Evolutionary conservation across 1,284 basidiomycete species (phyloP).

Genomic region (Cryptococcus sp.): DNA sequence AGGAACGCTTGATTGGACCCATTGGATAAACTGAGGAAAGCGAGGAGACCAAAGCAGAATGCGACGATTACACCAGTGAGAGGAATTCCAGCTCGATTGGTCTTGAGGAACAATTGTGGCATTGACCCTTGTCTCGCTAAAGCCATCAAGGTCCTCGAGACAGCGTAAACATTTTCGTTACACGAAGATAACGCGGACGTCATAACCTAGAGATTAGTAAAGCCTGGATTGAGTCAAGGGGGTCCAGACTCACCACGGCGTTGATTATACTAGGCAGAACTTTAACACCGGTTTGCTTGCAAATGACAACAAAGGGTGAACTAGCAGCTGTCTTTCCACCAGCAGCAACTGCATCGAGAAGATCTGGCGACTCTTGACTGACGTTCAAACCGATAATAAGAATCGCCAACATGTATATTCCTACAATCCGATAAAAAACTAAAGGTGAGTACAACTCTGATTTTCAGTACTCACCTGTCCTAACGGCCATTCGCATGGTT

Average conservation of each 20-base stretch:
- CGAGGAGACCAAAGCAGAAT: neutral
- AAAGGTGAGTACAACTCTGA: neutral
- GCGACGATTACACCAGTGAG: constrained; percentile 56
- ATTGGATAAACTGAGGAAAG: neutral
- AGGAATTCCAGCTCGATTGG: neutral
- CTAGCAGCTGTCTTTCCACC: constrained; percentile 61
- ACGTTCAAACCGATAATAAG: neutral
- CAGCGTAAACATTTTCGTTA: constrained; percentile 59
- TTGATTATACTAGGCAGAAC: constrained; percentile 62
- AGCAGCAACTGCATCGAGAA: constrained; percentile 53
- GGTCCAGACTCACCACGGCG: constrained; percentile 52
- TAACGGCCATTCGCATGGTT: constrained; percentile 10
- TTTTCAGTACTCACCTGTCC: constrained; percentile 12
- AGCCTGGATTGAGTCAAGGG: too few species aligned
- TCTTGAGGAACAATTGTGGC: neutral
- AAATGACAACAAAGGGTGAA: constrained; percentile 72
- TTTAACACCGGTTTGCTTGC: constrained; percentile 62
- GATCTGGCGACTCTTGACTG: constrained; percentile 58
- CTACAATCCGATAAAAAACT: too few species aligned
- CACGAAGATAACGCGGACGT: constrained; percentile 84
- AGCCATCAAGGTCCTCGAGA: neutral
- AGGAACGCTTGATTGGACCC: neutral
- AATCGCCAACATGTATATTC: constrained; percentile 41
- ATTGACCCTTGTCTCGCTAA: neutral
- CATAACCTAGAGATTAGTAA: constrained; percentile 49